Percentiles rank a stretch among this genome's conserved stretches.
Conservation (phyloP, 208 protist species). For the Wallacemonas sp. region DNA sequence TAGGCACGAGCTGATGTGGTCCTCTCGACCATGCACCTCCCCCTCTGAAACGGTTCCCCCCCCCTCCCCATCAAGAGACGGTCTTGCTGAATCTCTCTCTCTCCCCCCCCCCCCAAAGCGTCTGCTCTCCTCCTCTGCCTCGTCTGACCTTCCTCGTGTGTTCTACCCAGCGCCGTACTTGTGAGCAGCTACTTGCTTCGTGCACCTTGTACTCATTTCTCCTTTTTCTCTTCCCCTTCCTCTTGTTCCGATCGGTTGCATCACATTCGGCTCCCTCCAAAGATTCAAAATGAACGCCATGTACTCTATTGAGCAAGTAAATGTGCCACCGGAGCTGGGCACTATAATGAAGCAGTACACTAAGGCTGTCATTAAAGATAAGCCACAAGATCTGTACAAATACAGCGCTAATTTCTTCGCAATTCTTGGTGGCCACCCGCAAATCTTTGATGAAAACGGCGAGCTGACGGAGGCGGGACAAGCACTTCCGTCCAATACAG, state of each 20-base stretch:
- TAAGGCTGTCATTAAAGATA: constrained; percentile 87
- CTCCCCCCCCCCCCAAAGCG: too few species aligned
- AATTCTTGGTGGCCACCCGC: constrained; percentile 62
- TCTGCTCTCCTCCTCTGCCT: too few species aligned
- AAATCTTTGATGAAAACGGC: constrained; percentile 79
- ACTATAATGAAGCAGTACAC: constrained; percentile 94
- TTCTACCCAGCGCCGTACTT: too few species aligned
- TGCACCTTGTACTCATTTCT: constrained; percentile 17
- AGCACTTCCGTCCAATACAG: not conserved
- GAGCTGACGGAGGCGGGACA: constrained; percentile 44
- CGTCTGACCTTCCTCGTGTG: too few species aligned
- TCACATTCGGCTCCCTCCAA: too few species aligned
- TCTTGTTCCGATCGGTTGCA: not conserved
- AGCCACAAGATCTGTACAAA: constrained; percentile 84
- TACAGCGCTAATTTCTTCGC: constrained; percentile 94
- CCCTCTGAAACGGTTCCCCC: too few species aligned
- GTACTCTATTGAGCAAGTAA: constrained; percentile 89
- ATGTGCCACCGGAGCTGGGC: constrained; percentile 86
- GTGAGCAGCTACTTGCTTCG: too few species aligned
- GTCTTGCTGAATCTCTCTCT: too few species aligned
- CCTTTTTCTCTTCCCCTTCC: constrained; percentile 15
- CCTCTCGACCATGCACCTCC: too few species aligned
- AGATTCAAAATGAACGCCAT: constrained; percentile 77
- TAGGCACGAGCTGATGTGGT: too few species aligned
- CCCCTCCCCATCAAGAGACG: too few species aligned